These are phyloP conservation scores for Pseudisothecium myosuroides DNA, from an alignment of 225 moss, liverwort and hornwort species.

Conservation along the genomic window DNA sequence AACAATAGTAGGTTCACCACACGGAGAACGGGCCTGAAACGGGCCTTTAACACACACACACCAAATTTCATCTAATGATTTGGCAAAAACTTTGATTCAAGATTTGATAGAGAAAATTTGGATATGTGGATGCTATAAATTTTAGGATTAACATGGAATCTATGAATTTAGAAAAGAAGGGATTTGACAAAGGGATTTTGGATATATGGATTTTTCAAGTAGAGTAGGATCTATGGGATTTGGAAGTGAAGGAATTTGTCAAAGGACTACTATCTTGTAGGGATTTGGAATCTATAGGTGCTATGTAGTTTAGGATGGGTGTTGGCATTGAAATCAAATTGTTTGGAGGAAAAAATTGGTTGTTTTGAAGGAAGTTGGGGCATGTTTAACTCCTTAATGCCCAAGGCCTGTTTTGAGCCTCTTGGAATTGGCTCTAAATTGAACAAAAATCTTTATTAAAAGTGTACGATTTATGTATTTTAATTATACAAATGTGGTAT, in stretches of 20 bases:
- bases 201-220: neutral
- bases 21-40: too few species aligned
- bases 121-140: neutral
- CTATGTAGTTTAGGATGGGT: fast-evolving
- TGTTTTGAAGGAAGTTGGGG: neutral
- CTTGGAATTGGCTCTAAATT: too few species aligned
- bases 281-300: neutral
- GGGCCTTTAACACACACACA: too few species aligned
- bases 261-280: neutral
- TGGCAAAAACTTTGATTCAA: neutral
- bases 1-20: too few species aligned
- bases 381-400: too few species aligned
- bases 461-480: too few species aligned
- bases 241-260: neutral
- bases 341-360: neutral
- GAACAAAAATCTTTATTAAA: too few species aligned
- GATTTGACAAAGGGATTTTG: neutral
- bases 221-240: neutral
- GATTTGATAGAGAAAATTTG: neutral
- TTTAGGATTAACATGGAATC: neutral
- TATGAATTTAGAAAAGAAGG: neutral
- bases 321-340: too few species aligned
- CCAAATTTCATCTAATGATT: too few species aligned
- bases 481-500: too few species aligned
- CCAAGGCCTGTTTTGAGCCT: too few species aligned